Base-by-base conservation (phyloP, 2,329 filamentous ascomycete genomes). In the Fusarium mangiferae region DNA sequence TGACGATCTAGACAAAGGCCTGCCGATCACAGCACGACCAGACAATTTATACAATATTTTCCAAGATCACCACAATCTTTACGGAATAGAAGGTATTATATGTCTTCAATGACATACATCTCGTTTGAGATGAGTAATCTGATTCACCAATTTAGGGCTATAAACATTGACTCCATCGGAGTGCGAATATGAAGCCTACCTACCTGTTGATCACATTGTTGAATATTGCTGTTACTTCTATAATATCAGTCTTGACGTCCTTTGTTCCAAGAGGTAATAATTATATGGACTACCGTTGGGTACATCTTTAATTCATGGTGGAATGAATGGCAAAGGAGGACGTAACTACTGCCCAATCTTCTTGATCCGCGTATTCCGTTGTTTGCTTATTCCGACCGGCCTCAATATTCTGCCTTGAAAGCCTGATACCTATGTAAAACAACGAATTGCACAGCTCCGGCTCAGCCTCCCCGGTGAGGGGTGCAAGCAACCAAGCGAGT, bases 401-500 rank as follows among this genome's bases (percentile, higher is more conserved):
- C 54, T 68, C 54, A 69, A 42, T 62, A 39, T 41, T 66, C 66
- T 73, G 60, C 66, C 56, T 67, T 52, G 36, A 59, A 71, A 57
- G 60, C 58, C 57, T 71, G 57, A 55, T 35, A 55, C 42, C n/a
- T 51, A 49, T 59, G 41, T 30, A 52, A 63, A 74, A 73, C 70
- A 49, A 64, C 66, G 66, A 71, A 74, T 72, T 74, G 66, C 33
- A 68, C 62, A 58, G 45, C 71, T 57, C 62, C 58, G 71, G 58
- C 71, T 74, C 46, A 68, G 71, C 71, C 71, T 68, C 70, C 51
- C 71, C 71, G 70, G 62, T 71, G 70, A 74, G 71, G 70, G 70
- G 70, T 72, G 70, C 60, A 67, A 73, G 51, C 56, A 57, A 73
- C 45, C 44, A 44, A 68, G 63, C 39, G 62, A 72, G 49, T 39